Evolutionary conservation across 1,284 basidiomycete genomes (phyloP).

Genomic region (Pseudozyma pruni): DNA sequence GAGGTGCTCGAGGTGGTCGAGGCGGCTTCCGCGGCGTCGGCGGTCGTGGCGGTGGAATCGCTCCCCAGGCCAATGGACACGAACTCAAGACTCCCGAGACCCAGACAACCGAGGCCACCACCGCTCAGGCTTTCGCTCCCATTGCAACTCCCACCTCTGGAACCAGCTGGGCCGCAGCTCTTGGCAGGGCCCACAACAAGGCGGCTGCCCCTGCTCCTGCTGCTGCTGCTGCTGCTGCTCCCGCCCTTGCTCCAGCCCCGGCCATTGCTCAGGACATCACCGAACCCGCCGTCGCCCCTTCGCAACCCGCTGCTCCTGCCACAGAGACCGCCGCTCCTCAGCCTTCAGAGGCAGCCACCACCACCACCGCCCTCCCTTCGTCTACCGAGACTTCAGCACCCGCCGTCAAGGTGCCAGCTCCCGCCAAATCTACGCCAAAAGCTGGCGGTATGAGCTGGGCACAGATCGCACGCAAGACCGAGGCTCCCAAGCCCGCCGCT

Average conservation of each 20-base stretch:
- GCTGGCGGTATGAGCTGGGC: slow-evolving; percentile 64
- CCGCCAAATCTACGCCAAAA: slow-evolving; percentile 37
- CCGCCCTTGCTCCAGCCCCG: slow-evolving; percentile 35
- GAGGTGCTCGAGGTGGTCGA: slow-evolving; percentile 58
- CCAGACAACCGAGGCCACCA: slow-evolving; percentile 33
- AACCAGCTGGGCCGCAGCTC: slow-evolving; percentile 58
- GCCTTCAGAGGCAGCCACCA: slow-evolving; percentile 37
- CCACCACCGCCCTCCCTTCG: slow-evolving; percentile 39
- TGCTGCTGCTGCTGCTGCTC: slow-evolving; percentile 27
- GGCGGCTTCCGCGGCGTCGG: slow-evolving; percentile 57
- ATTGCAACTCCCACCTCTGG: slow-evolving; percentile 47
- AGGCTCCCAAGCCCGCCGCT: slow-evolving; percentile 53
- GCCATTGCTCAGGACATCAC: slow-evolving; percentile 29
- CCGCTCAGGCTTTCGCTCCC: slow-evolving; percentile 42
- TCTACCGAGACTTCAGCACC: slow-evolving; percentile 26
- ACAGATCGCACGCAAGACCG: slow-evolving; percentile 63
- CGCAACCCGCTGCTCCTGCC: slow-evolving; percentile 21
- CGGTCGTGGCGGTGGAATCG: slow-evolving; percentile 53
- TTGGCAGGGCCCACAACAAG: slow-evolving; percentile 41
- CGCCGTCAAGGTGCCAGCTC: slow-evolving; percentile 52
- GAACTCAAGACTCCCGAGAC: slow-evolving; percentile 43
- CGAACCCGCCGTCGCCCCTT: slow-evolving; percentile 17
- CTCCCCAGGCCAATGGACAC: slow-evolving; percentile 56
- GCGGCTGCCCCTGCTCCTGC: slow-evolving; percentile 23
- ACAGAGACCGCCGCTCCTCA: slow-evolving; percentile 19